Evolutionary conservation across 2,329 filamentous ascomycete genomes (phyloP), one percentile per base, ranked within the genome.

Genomic region (Talaromyces islandicus): DNA sequence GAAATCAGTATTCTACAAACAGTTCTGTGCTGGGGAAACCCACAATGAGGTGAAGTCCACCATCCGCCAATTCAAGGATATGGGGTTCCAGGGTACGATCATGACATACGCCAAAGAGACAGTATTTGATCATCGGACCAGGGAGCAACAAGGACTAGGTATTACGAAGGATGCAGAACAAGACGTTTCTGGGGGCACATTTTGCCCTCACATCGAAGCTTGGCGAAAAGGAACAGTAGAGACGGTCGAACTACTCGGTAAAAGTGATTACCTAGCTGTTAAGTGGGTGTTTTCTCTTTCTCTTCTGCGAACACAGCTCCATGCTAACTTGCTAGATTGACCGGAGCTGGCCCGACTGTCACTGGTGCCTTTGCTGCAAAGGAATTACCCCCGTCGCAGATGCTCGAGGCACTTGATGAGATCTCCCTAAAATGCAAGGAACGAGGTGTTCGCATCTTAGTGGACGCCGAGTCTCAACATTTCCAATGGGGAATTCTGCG

Each of bases 21-120:
- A 96, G 69, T 96, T 96, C 75, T 96, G 92, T 73, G 91, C 91
- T 0, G 92, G 92, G 35, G 89, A 92, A 76, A 88, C 84, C 59
- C 79, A 82, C 0, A 67, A 71, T 0, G 90, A 96, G 74, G 87
- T 94, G 2, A 78, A 80, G 55, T 73, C 71, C 21, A 92, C 88
- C 0, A 84, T 91, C 32, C 71, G 79, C 1, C 78, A 81, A 3
- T 79, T 95, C 35, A 90, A 90, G 72, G 74, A 80, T 25, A 86
- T 93, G 57, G 92, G 92, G 0, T 95, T 92, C 71, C 85, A 83
- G 19, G 92, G 92, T 14, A 88, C 95, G 11, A 91, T 96, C 57
- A 81, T 96, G 57, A 87, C 89, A 57, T 96, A 95, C 66, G 91
- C 91, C 6, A 85, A 84, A 63, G 92, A 96, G 73, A 89, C 94